Evolutionary conservation across 2,329 filamentous ascomycete genomes (phyloP).

Genomic region (Cladophialophora exuberans): DNA sequence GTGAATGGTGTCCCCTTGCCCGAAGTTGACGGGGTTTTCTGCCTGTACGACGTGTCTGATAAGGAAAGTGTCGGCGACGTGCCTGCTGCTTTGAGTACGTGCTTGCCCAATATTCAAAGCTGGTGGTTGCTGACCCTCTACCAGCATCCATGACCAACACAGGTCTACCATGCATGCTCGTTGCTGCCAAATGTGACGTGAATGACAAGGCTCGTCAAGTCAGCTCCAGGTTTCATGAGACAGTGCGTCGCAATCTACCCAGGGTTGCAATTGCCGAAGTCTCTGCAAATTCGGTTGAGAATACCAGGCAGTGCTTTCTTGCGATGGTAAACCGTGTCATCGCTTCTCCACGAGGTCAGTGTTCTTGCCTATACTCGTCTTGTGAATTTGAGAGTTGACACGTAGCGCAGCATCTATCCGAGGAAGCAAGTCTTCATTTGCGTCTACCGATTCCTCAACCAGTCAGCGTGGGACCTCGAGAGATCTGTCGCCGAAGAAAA

Average conservation of each 20-base stretch:
- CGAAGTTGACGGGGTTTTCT: slow-evolving; percentile 77
- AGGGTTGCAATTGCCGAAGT: slow-evolving; percentile 75
- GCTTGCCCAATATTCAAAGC: not conserved
- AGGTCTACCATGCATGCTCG: slow-evolving; percentile 70
- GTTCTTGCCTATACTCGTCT: not conserved
- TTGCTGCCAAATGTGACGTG: slow-evolving; percentile 88
- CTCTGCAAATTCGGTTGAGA: slow-evolving; percentile 70
- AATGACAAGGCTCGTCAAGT: slow-evolving; percentile 71
- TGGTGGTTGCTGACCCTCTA: not conserved
- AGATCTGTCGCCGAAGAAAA: slow-evolving; percentile 24
- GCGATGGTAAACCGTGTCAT: slow-evolving; percentile 75
- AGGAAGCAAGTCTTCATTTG: slow-evolving; percentile 14
- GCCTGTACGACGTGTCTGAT: slow-evolving; percentile 86
- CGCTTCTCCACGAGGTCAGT: slow-evolving; percentile 68
- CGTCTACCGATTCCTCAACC: slow-evolving; percentile 10
- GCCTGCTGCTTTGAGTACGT: slow-evolving; percentile 76
- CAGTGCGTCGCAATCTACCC: slow-evolving; percentile 63
- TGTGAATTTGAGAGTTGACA: slow-evolving; percentile 8
- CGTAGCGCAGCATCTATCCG: slow-evolving; percentile 12
- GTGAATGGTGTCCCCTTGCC: slow-evolving; percentile 70
- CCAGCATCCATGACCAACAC: slow-evolving; percentile 30
- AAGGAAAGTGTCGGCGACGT: slow-evolving; percentile 74
- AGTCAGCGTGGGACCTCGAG: slow-evolving; percentile 16
- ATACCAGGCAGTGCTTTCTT: slow-evolving; percentile 74
- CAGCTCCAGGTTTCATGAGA: slow-evolving; percentile 68